phyloP scores from a whole-genome alignment of 2,329 filamentous ascomycete genomes.

The Sporothrix dimorphospora region DNA sequence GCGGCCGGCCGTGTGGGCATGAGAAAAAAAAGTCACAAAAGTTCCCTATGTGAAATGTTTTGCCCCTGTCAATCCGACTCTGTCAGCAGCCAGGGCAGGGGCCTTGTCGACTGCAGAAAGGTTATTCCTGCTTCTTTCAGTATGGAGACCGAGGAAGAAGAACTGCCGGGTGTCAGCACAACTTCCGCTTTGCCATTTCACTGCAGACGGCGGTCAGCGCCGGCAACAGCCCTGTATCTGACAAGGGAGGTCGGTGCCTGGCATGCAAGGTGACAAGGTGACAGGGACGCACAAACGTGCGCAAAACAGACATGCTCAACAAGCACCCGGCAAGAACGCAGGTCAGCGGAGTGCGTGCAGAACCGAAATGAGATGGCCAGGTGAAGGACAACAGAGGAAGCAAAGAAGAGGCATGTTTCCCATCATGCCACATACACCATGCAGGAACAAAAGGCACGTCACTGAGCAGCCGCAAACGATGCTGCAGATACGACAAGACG shows the following conservation, averaged over 20 bases:
- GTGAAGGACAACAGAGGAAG: neutral
- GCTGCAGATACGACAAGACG: slow-evolving; percentile 15
- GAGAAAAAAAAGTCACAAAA: no score
- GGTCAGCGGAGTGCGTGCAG: slow-evolving; percentile 16
- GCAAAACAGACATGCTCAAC: no score
- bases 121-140: slow-evolving; percentile 1
- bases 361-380: slow-evolving; percentile 5
- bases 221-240: neutral
- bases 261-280: neutral
- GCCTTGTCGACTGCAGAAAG: neutral
- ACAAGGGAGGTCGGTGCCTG: neutral
- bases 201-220: no score
- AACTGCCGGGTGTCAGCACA: neutral
- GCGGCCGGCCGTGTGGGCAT: no score
- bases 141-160: neutral
- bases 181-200: slow-evolving; percentile 1
- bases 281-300: slow-evolving; percentile 4
- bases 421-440: neutral
- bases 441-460: slow-evolving; percentile 2
- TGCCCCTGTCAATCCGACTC: neutral
- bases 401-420: neutral
- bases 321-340: neutral
- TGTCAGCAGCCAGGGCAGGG: neutral
- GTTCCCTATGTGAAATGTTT: no score
- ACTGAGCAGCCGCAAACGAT: neutral